Percentiles rank a stretch among this genome's conserved stretches.
These are phyloP conservation scores for Lasiodiplodia theobromae DNA, from an alignment of 2,329 filamentous ascomycete genomes.

Conservation along the genomic window DNA sequence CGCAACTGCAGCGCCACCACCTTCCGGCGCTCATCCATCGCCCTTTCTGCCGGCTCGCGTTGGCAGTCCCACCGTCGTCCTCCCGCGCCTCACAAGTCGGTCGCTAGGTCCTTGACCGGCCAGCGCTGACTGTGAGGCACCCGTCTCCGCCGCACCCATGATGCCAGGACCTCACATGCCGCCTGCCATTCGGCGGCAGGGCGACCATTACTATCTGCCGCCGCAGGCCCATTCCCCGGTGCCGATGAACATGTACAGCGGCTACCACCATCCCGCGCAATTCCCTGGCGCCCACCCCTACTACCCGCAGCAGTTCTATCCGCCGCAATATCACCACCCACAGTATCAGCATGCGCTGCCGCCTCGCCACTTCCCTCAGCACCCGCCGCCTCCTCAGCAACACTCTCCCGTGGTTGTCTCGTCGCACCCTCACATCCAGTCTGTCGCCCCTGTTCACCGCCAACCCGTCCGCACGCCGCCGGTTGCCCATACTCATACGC, in stretches of 20 bases:
- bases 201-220: constrained; percentile 46
- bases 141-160: constrained; percentile 67
- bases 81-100: constrained; percentile 48
- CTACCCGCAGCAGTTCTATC: constrained; percentile 41
- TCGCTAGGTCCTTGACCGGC: constrained; percentile 43
- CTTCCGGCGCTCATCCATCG: constrained; percentile 13
- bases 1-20: constrained; percentile 13
- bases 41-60: constrained; percentile 16
- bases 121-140: constrained; percentile 50
- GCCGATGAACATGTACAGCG: constrained; percentile 46
- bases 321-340: constrained; percentile 47
- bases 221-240: constrained; percentile 48
- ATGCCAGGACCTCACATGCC: constrained; percentile 70
- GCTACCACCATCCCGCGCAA: constrained; percentile 42
- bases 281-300: constrained; percentile 44
- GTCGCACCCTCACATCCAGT: constrained; percentile 54
- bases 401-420: constrained; percentile 57
- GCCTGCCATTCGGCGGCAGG: constrained; percentile 50
- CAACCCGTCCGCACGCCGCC: constrained; percentile 46
- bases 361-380: constrained; percentile 40
- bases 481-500: constrained; percentile 41
- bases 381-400: constrained; percentile 35
- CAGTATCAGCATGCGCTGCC: constrained; percentile 51
- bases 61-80: constrained; percentile 20
- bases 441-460: constrained; percentile 55